Base-by-base conservation (phyloP, 495 filamentous ascomycete genomes). In the Apodospora peruviana region DNA sequence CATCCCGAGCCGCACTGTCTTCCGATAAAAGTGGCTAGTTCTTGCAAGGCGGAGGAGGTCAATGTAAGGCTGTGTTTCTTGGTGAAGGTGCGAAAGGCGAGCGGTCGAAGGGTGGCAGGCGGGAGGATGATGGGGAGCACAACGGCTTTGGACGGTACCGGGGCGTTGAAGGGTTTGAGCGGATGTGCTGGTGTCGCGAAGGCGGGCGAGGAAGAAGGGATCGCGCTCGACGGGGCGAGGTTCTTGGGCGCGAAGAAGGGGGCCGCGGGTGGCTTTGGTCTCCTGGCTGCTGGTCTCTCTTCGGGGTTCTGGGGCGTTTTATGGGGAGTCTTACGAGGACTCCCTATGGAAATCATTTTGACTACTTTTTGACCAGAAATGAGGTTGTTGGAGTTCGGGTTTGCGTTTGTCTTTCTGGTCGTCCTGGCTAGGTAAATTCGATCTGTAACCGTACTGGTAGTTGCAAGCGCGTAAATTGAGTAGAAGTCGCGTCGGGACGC, bases 41-140 rank as follows among this genome's bases (percentile, higher is more conserved):
- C 79, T 64, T 90, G 81, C 1, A 98, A 75, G 0, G 93, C 88
- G 8, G 90, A 78, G 0, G 91, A 91, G 3, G 88, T 95, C 34
- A 98, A 83, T 0, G 90, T 97, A 32, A 98, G 75, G 62, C 91
- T 91, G 67, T 98, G 89, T 59, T 98, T 98, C 69, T 96, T 95
- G 5, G 93, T 98, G 55, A 98, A 94, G 0, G 88, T 91, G 34
- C 93, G 85, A 64, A 98, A 97, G 35, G 93, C 93, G 27, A 96
- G 74, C 5, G 93, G 94, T 54, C 93, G 81, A 27, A 98, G 75
- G 0, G 88, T 91, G 19, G 87, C 81, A 3, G 90, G 86, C 16
- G 90, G 90, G 24, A 98, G 85, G 27, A 91, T 66, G 45, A 98
- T 90, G 11, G 93, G 88, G 5, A 97, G 74, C 42, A 96, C 84